Evolutionary conservation across 2,329 filamentous ascomycete genomes (phyloP).

Genomic region (Ceratocystis lukuohia): DNA sequence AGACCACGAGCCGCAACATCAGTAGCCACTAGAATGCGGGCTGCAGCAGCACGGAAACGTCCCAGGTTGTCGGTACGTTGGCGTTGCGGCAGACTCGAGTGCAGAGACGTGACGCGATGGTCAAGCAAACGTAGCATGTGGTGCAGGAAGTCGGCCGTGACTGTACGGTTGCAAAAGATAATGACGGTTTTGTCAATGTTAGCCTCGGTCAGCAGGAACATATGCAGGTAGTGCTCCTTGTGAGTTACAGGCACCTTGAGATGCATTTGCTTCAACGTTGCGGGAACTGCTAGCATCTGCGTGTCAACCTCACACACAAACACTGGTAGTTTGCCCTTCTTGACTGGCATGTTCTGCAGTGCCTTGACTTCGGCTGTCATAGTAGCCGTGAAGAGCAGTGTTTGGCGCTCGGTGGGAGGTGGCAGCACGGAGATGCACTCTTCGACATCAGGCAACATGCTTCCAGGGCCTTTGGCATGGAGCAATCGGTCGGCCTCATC

Average conservation of each 20-base stretch:
- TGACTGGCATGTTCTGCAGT: conserved; percentile 61
- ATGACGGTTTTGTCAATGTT: conserved; percentile 70
- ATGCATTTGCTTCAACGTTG: conserved; percentile 71
- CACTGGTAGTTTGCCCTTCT: conserved; percentile 57
- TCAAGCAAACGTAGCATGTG: conserved; percentile 73
- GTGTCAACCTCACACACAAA: conserved; percentile 85
- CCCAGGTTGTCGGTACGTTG: conserved; percentile 79
- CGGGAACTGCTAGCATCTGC: conserved; percentile 59
- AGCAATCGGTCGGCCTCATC: conserved; percentile 92
- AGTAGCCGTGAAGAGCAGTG: conserved; percentile 88
- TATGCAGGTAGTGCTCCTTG: conserved; percentile 87
- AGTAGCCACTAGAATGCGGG: conserved; percentile 82
- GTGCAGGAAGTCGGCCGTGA: conserved; percentile 78
- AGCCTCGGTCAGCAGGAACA: conserved; percentile 64
- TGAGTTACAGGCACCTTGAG: conserved; percentile 81
- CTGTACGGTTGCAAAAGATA: conserved; percentile 86
- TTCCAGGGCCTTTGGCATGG: conserved; percentile 56
- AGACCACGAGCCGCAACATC: conserved; percentile 90
- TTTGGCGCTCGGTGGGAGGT: conserved; percentile 67
- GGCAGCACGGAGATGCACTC: conserved; percentile 75
- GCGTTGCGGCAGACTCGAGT: conserved; percentile 73
- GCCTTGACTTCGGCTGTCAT: conserved; percentile 85
- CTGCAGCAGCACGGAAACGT: conserved; percentile 78
- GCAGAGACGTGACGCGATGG: conserved; percentile 81
- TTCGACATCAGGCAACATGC: conserved; percentile 89